Base-by-base conservation (phyloP, 2,329 filamentous ascomycete genomes). In the Nemania sp. region DNA sequence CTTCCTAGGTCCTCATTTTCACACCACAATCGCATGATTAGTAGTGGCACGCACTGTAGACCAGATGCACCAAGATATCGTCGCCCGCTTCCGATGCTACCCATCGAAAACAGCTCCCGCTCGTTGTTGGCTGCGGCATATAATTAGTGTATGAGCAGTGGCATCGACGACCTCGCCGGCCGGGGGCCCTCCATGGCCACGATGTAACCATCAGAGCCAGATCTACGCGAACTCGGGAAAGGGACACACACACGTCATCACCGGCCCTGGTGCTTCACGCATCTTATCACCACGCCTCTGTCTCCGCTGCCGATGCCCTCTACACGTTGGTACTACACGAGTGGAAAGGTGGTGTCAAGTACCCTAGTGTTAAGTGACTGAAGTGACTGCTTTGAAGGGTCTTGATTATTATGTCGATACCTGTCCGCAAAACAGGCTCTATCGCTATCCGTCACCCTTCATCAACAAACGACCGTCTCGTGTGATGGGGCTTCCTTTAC, bases 21-120 rank as follows among this genome's bases (percentile, higher is more conserved):
- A 29, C 25, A 29, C 45, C 21, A 56, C 15, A 34, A 25, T 50
- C 45, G 3, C 17, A 43, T 20, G 21, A 43, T 43, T 32, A 12
- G 40, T 17, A 13, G 25, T 45, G 39, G 18, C 46, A 37, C 40
- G 18, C 46, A 37, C 40, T 43, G 20, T 54, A 17, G 35, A 58
- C 48, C 49, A 17, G 35, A 58, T 43, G 52, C 60, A 60, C 21
- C 25, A 56, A 29, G 48, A 60, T 63, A 65, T 63, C 37, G 29
- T 29, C 21, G 46, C 50, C 54, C 46, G 51, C 57, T 51, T 54
- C 48, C 43, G 17, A 59, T 57, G 39, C 39, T 50, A 60, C 61
- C 48, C 45, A n/a, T 29, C 12, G 3, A 35, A n/a, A 34, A 11
- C 47, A 29, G 15, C 25, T 35, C 51, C 29, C 37, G 17, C 21